phyloP scores from a whole-genome alignment of 345 rosid species.

The Boechera stricta region DNA sequence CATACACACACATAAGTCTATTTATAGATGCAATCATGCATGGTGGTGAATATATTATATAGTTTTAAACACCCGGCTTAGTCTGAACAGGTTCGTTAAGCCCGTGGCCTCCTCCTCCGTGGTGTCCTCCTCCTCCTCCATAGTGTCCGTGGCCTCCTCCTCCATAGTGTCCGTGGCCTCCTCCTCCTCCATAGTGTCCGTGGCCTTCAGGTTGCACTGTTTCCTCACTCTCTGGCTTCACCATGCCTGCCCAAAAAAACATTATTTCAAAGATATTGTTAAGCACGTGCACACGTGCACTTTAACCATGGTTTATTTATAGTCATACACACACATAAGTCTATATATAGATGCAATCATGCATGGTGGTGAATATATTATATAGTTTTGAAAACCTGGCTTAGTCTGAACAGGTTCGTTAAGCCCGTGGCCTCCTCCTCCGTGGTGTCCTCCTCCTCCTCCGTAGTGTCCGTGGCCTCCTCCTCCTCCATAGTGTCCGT shows the following conservation, averaged over 20 bases:
- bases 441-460: background rate
- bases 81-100: constrained; percentile 23
- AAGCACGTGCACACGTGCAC: background rate
- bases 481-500: too few relatives aligned
- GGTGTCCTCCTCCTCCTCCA: background rate
- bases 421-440: background rate
- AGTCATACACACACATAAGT: background rate
- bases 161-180: too few relatives aligned
- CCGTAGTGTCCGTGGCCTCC: too few relatives aligned
- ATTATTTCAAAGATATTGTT: background rate
- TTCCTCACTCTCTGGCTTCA: constrained; percentile 17
- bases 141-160: background rate
- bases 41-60: background rate
- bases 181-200: too few relatives aligned
- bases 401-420: constrained; percentile 27
- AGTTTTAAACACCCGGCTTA: constrained; percentile 29
- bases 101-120: background rate
- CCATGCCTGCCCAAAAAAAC: background rate
- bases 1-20: background rate
- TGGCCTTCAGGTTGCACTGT: constrained; percentile 10
- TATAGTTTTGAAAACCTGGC: constrained; percentile 23
- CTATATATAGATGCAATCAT: background rate
- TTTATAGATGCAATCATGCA: background rate
- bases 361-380: background rate
- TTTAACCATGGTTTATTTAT: constrained; percentile 11